Conservation (phyloP, 768 basidiomycete genomes). For the Hemileccinum impolitum region DNA sequence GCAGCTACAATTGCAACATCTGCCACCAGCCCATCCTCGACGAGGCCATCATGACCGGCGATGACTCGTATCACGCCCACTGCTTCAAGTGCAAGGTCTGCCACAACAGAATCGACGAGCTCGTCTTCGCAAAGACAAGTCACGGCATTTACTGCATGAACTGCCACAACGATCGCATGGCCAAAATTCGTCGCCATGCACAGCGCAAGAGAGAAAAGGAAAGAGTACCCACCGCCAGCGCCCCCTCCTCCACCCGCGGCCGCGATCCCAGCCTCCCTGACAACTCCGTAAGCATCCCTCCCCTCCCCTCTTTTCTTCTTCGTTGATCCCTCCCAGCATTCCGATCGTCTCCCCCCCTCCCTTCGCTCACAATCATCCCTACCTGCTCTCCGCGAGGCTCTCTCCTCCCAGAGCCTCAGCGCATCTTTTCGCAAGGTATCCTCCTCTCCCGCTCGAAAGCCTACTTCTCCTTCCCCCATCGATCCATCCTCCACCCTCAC, state of each 20-base stretch:
- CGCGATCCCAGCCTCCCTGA: constrained; percentile 33
- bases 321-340: neutral
- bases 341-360: constrained; percentile 8
- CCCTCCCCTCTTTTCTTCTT: neutral
- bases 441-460: constrained; percentile 2
- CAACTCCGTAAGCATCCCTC: constrained; percentile 35
- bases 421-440: constrained; percentile 9
- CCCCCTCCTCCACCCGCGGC: constrained; percentile 25
- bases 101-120: constrained; percentile 91
- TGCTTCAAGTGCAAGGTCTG: constrained; percentile 99
- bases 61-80: constrained; percentile 97
- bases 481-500: neutral
- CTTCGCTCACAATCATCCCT: constrained; percentile 22
- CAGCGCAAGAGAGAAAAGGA: constrained; percentile 81
- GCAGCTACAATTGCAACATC: constrained; percentile 94
- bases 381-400: constrained; percentile 22
- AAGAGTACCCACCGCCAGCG: constrained; percentile 31
- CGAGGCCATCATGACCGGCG: constrained; percentile 99
- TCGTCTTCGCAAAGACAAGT: constrained; percentile 97
- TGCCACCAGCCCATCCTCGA: constrained; percentile 94
- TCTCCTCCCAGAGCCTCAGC: constrained; percentile 21
- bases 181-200: constrained; percentile 84
- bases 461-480: constrained; percentile 12
- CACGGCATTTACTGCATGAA: constrained; percentile 99
- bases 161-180: constrained; percentile 97